Base-by-base conservation (phyloP, 805 yeast genomes). In the Tetrapisispora nanseiensis region DNA sequence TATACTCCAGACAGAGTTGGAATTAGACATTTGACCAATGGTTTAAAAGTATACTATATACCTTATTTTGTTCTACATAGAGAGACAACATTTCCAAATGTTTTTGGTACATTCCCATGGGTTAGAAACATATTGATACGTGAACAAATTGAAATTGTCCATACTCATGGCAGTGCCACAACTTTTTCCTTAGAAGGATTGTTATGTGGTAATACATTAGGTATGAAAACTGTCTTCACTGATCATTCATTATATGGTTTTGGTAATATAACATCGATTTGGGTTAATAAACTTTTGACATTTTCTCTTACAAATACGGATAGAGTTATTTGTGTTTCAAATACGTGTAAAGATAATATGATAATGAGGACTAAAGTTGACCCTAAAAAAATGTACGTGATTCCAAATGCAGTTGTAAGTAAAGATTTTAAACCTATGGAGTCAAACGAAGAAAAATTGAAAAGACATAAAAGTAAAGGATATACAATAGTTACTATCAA, bases 211-310 rank as follows among this genome's bases (percentile, higher is more conserved):
- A 71, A 87, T 32, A 82, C 95, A 0, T 83, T 92, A 96, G 97
- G 97, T 0, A 65, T 90, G 42, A 78, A 76, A 48, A 86, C 98
- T 0, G 90, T 90, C 0, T 82, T 92, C 51, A 92, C 99, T 0
- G 99, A 92, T 58, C 99, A 92, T 58, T 90, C 97, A 0, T 65
- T 92, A 27, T 90, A 87, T 66, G 98, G 97, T 1, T 92, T 92
- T 66, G 84, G 92, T 1, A 89, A 83, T 51, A 76, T 87, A 2
- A 82, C 82, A 4, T 75, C 89, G 6, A 85, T 90, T 26, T 63
- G 87, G 49, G 95, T 94, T 15, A 92, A 92, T 62, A 92, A 92
- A 61, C 62, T 84, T 4, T 66, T 92, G 47, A 83, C 83, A 52
- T 92, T 87, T 65, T 78, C 95, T 0, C 62, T 86, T 43, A 81